phyloP scores from a whole-genome alignment of 768 basidiomycete species.

The Mycena albidolilacea region DNA sequence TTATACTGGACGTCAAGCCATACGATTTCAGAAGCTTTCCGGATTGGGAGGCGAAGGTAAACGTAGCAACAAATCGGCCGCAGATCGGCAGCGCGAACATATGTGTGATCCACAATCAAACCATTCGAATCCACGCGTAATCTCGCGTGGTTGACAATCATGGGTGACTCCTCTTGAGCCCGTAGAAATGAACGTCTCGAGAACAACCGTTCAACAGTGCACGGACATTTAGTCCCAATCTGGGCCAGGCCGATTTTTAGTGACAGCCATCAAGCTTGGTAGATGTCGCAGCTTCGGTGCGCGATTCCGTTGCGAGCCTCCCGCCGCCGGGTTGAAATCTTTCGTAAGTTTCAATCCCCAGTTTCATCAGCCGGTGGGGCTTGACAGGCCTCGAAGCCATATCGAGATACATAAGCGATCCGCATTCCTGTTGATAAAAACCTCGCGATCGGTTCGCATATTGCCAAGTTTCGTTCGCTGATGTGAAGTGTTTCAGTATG shows the following conservation, averaged over 20 bases:
- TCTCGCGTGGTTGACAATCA: slow-evolving; percentile 5
- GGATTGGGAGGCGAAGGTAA: slow-evolving; percentile 1
- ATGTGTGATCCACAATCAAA: slow-evolving; percentile 2
- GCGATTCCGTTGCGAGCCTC: not conserved
- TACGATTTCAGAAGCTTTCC: not conserved
- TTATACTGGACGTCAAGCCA: not conserved
- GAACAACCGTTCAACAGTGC: not conserved
- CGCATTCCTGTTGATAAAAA: not conserved
- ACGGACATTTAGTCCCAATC: not conserved
- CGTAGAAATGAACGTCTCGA: not conserved
- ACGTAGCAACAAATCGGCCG: not conserved
- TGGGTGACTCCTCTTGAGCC: not conserved
- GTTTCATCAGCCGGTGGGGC: not conserved
- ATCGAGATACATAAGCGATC: no score
- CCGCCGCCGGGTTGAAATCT: not conserved
- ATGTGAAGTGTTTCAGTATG: not conserved
- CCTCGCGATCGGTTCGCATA: slow-evolving; percentile 4
- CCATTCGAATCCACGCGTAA: not conserved
- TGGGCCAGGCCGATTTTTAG: slow-evolving; percentile 1
- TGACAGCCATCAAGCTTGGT: not conserved
- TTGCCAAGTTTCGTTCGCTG: not conserved
- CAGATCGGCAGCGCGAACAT: not conserved
- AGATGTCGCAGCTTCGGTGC: slow-evolving; percentile 4
- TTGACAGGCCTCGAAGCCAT: no score
- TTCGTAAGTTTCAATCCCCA: not conserved